Evolutionary conservation across 805 yeast species (phyloP).

Genomic region (Pichia manshurica): DNA sequence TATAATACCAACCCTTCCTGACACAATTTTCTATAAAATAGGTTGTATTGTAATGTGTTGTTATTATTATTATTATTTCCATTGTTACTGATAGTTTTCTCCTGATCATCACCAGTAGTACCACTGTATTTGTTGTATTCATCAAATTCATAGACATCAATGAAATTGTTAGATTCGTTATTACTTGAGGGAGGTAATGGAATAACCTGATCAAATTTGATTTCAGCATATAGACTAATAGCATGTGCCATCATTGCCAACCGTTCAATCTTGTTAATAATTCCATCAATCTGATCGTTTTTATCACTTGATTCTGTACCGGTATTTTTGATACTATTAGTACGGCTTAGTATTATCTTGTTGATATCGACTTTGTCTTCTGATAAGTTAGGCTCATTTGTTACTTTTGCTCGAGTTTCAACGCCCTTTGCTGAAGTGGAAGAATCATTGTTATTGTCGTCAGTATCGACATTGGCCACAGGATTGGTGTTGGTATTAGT

Average conservation of each 20-base stretch:
- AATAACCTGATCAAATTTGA: conserved; percentile 77
- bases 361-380: not conserved
- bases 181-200: conserved; percentile 58
- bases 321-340: not conserved
- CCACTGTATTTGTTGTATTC: too few species aligned
- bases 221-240: conserved; percentile 81
- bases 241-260: conserved; percentile 90
- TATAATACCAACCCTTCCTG: conserved; percentile 85
- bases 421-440: too few species aligned
- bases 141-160: too few species aligned
- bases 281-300: conserved; percentile 20
- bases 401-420: too few species aligned
- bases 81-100: too few species aligned
- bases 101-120: too few species aligned
- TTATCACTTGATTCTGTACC: not conserved
- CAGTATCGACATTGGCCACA: conserved; percentile 1
- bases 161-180: conserved; percentile 11
- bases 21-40: conserved; percentile 52
- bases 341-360: not conserved
- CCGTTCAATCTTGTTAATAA: conserved; percentile 52
- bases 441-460: conserved; percentile 12
- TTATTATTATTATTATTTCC: not conserved
- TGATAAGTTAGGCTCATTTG: not conserved
- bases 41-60: conserved; percentile 42
- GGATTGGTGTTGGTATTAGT: not conserved